Percentiles rank a stretch among this genome's conserved stretches.
These are phyloP conservation scores for Bipolaris victoriae DNA, from an alignment of 2,329 filamentous ascomycete species.

Conservation along the genomic window DNA sequence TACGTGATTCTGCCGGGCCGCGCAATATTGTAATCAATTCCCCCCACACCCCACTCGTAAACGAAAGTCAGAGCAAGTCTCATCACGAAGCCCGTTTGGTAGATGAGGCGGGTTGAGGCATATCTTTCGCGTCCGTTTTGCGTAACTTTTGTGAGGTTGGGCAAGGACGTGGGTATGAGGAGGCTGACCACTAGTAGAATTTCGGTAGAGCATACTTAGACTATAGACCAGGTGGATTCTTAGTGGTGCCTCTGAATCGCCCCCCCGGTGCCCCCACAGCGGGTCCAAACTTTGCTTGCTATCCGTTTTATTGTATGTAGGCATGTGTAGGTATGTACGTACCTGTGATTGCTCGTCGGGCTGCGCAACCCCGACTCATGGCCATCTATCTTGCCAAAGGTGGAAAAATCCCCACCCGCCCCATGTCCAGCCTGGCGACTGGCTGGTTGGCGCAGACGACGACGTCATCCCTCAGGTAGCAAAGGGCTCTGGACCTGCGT, in stretches of 20 bases:
- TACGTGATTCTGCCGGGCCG: background rate
- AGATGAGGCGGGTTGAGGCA: too few relatives aligned
- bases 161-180: background rate
- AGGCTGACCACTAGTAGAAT: too few relatives aligned
- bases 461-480: slow-evolving; percentile 20
- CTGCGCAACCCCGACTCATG: background rate
- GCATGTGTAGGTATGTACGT: background rate
- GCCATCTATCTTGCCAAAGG: background rate
- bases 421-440: background rate
- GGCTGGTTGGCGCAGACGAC: background rate
- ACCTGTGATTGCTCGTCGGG: slow-evolving; percentile 2
- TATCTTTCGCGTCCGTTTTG: too few relatives aligned
- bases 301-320: slow-evolving; percentile 4
- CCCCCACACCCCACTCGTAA: slow-evolving; percentile 2
- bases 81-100: background rate
- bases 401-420: background rate
- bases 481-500: slow-evolving; percentile 22
- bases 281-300: slow-evolving; percentile 9
- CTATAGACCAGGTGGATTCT: background rate
- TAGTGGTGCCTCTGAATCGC: background rate
- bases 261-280: slow-evolving; percentile 18
- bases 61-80: background rate
- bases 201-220: background rate
- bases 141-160: background rate
- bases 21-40: background rate